Conservation (phyloP, 1,284 basidiomycete species). For the Apiotrichum veenhuisii region DNA sequence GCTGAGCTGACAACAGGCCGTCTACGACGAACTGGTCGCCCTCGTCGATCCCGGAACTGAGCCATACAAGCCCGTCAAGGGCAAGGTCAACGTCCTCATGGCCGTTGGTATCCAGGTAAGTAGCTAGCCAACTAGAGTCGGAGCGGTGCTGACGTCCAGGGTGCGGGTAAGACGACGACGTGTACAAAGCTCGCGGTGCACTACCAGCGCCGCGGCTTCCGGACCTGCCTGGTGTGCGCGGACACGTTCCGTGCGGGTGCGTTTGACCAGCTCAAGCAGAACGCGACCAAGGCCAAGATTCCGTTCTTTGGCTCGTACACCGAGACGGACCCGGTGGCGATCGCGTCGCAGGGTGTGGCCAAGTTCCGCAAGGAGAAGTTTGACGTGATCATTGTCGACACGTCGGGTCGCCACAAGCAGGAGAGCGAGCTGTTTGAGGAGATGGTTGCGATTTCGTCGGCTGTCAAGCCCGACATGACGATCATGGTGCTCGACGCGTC, state of each 20-base stretch:
- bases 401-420: slow-evolving; percentile 94
- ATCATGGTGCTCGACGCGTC: slow-evolving; percentile 77
- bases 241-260: slow-evolving; percentile 99
- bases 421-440: slow-evolving; percentile 96
- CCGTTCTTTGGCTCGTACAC: slow-evolving; percentile 99
- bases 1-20: slow-evolving; percentile 58
- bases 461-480: slow-evolving; percentile 91
- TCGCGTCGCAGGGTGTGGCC: slow-evolving; percentile 87
- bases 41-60: slow-evolving; percentile 92
- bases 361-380: slow-evolving; percentile 98
- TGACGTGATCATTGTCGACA: slow-evolving; percentile 99
- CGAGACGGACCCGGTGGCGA: slow-evolving; percentile 94
- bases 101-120: slow-evolving; percentile 86
- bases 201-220: slow-evolving; percentile 95
- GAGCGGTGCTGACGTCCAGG: slow-evolving; percentile 55
- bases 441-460: slow-evolving; percentile 93
- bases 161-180: slow-evolving; percentile 97
- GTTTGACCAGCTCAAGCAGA: slow-evolving; percentile 90
- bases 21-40: slow-evolving; percentile 93
- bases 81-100: slow-evolving; percentile 94
- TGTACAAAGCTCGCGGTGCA: slow-evolving; percentile 97
- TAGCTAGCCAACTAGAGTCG: slow-evolving; percentile 9
- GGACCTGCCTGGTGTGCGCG: slow-evolving; percentile 97
- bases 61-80: slow-evolving; percentile 95
- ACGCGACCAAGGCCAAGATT: slow-evolving; percentile 95